Evolutionary conservation across 495 filamentous ascomycete species (phyloP), one percentile per base, ranked within the genome.

Genomic region (Penicillium maclennaniae): DNA sequence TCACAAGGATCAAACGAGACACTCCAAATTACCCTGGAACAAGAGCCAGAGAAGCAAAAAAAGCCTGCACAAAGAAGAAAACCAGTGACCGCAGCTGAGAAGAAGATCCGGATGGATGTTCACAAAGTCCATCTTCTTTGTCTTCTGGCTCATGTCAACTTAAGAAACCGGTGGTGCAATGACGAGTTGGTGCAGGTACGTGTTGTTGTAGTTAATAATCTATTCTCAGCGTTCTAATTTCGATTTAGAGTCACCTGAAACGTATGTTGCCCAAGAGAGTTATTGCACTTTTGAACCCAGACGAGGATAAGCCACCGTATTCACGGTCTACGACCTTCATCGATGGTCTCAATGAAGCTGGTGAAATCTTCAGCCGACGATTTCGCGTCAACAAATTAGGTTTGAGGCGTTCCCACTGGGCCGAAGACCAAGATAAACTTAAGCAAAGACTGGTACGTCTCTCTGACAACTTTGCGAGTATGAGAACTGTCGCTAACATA

Each of bases 161-260:
- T 80, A 21, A 81, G 91, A 38, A 97, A 96, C 63, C 68, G 74
- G 47, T 97, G 92, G 92, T 97, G 92, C 64, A 96, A 96, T 66
- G 84, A 93, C 66, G 55, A 74, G 14, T 66, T 74, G 53, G 74
- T 86, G 36, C 86, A 93, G 70, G 79, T 81, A 59, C 38, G 66
- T 56, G 1, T 25, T 48, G 26, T 40, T 26, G 28, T 31, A 56
- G 17, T 14, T 39, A 8, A 46, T 8, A n/a, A 41, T 34, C 26
- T 42, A 5, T 1, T 27, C 25, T 12, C 12, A 25, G 25, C 40
- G 6, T 31, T 31, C 53, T 62, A 40, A 62, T 15, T 46, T 41
- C 17, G 36, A 7, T 44, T 38, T 55, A 83, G 66, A 69, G 67
- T 31, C 74, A 71, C 17, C 62, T 96, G 19, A 83, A 79, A 53